phyloP scores from a whole-genome alignment of 768 basidiomycete genomes.

The Mrakia frigida region DNA sequence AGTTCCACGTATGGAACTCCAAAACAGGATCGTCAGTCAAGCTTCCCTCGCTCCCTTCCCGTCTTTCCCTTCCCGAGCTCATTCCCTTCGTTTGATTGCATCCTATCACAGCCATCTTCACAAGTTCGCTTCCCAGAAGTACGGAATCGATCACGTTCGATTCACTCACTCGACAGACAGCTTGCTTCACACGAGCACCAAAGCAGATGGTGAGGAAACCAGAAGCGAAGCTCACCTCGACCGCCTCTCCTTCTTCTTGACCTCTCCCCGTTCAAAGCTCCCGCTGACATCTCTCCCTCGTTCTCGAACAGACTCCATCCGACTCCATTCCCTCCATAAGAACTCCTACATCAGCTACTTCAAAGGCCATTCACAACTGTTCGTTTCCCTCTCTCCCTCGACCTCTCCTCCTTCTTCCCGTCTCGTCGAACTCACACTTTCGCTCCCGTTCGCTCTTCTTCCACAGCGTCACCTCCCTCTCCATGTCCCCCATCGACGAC shows the following conservation, averaged over 20 bases:
- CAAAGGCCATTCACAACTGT: slow-evolving; percentile 78
- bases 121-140: slow-evolving; percentile 86
- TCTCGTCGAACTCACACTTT: neutral
- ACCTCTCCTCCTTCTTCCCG: neutral
- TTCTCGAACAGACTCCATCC: slow-evolving; percentile 53
- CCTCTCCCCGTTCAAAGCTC: neutral
- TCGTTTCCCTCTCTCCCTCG: slow-evolving; percentile 28
- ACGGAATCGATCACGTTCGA: slow-evolving; percentile 87
- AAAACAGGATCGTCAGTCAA: slow-evolving; percentile 86
- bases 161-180: slow-evolving; percentile 87
- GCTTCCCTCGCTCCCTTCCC: slow-evolving; percentile 34
- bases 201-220: slow-evolving; percentile 74
- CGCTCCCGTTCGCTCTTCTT: neutral
- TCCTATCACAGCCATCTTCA: slow-evolving; percentile 56
- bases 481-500: slow-evolving; percentile 87
- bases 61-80: neutral
- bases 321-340: slow-evolving; percentile 92
- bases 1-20: slow-evolving; percentile 80
- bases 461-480: slow-evolving; percentile 71
- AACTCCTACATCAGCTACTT: slow-evolving; percentile 96
- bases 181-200: slow-evolving; percentile 86
- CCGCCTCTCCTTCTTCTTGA: neutral
- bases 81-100: neutral
- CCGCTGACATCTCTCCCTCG: neutral
- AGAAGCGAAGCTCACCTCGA: no score